Base-by-base conservation (phyloP, 495 filamentous ascomycete species). In the Penicillium cinerascens region DNA sequence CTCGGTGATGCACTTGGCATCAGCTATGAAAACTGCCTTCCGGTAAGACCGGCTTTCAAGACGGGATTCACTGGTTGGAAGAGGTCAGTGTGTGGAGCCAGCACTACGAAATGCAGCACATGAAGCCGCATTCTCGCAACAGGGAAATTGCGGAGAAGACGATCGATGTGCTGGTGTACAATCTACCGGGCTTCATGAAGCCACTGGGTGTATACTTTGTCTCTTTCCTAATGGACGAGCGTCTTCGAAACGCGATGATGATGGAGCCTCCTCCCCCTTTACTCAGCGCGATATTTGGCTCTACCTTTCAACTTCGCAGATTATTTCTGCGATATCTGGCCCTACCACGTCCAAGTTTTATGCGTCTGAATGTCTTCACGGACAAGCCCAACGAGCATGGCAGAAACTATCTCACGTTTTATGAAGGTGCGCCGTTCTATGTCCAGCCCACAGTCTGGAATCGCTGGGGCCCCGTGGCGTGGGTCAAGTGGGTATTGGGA, bases 1-100 rank as follows among this genome's bases (percentile, higher is more conserved):
- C 64, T 86, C 4, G 83, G 84, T 6, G 84, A 87, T 57, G 76
- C 76, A 15, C 72, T 86, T 71, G 78, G 61, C 0, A 85, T 86
- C 50, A 68, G 74, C 17, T 86, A 80, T 52, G 65, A 50, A 1
- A 10, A 1, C 47, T 75, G 0, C 72, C 68, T 3, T 71, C 70
- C 2, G 65, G 61, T 1, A 62, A 55, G 38, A 53, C 21, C 0
- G 72, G 70, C 0, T 87, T 82, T 72, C 63, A 38, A 0, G 82
- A 87, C 61, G 84, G 84, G 4, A 56, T 84, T 47, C 79, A 86
- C 11, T 87, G 81, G 67, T 58, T 80, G 15, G 80, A 86, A 6
- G 82, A 86, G 47, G 54, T 86, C 27, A 60, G 61, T 1, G 65
- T 55, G 6, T 87, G 84, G 84, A 78, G 78, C 9, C 55, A 69